Evolutionary conservation across 1,284 basidiomycete species (phyloP).

Genomic region (Rhodotorula sp.): DNA sequence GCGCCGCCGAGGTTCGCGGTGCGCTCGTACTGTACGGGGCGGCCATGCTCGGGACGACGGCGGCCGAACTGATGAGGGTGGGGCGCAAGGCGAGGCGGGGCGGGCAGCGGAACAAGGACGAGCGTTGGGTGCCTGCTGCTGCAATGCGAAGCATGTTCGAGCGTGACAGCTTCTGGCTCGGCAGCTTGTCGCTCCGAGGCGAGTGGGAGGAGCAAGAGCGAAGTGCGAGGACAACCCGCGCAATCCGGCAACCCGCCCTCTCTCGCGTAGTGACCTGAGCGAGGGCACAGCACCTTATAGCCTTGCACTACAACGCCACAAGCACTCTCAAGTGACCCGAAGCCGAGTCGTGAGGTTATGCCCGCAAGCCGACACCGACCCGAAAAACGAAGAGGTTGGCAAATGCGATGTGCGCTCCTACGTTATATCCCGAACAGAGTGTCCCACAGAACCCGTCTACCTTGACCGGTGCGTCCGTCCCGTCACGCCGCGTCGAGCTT

Average conservation of each 20-base stretch:
- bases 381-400: no score
- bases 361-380: no score
- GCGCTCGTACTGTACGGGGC: background rate
- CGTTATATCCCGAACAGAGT: background rate
- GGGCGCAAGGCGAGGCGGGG: background rate
- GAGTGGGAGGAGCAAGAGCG: no score
- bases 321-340: no score
- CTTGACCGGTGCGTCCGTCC: no score
- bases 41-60: background rate
- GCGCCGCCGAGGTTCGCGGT: background rate
- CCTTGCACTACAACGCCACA: no score
- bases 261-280: no score
- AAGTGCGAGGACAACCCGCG: background rate
- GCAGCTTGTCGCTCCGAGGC: background rate
- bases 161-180: background rate
- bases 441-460: background rate
- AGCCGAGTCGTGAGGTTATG: no score
- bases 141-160: conserved; percentile 9
- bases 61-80: background rate
- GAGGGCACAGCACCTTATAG: no score
- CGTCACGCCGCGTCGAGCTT: conserved; percentile 1
- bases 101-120: background rate
- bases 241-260: background rate
- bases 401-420: background rate
- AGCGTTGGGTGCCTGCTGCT: background rate